Percentiles rank a stretch among this genome's conserved stretches.
Conservation (phyloP, 495 filamentous ascomycete species). For the Parathielavia appendiculata region DNA sequence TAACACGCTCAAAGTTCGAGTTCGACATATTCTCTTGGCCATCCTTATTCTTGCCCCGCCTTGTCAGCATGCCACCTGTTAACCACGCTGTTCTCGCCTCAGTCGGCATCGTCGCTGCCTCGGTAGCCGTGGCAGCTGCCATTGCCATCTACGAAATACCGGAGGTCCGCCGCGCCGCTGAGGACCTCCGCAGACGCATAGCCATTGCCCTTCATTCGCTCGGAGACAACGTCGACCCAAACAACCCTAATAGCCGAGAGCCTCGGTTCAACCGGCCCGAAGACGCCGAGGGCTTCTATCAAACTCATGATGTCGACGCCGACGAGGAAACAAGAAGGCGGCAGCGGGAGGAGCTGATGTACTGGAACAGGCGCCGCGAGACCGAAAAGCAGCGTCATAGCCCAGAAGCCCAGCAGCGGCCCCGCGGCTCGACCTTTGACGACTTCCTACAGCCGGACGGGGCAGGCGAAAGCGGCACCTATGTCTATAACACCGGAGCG, state of each 20-base stretch:
- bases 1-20: background rate
- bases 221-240: conserved; percentile 68
- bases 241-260: conserved; percentile 49
- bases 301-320: conserved; percentile 54
- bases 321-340: conserved; percentile 61
- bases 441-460: conserved; percentile 46
- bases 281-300: conserved; percentile 53
- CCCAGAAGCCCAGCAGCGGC: conserved; percentile 18
- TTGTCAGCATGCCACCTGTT: conserved; percentile 38
- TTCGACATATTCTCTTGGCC: background rate
- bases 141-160: conserved; percentile 83
- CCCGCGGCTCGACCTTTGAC: conserved; percentile 46
- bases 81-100: conserved; percentile 44
- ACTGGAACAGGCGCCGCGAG: conserved; percentile 51
- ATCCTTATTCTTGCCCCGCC: background rate
- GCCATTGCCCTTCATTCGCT: conserved; percentile 71
- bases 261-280: conserved; percentile 54
- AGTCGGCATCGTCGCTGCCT: conserved; percentile 74
- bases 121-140: conserved; percentile 72
- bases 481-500: conserved; percentile 48
- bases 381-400: conserved; percentile 30
- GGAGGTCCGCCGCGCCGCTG: conserved; percentile 69
- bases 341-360: conserved; percentile 69
- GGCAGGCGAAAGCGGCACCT: conserved; percentile 43
- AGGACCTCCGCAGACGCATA: conserved; percentile 70